phyloP scores from a whole-genome alignment of 2,329 filamentous ascomycete genomes.

The Pezicula rhizophila region DNA sequence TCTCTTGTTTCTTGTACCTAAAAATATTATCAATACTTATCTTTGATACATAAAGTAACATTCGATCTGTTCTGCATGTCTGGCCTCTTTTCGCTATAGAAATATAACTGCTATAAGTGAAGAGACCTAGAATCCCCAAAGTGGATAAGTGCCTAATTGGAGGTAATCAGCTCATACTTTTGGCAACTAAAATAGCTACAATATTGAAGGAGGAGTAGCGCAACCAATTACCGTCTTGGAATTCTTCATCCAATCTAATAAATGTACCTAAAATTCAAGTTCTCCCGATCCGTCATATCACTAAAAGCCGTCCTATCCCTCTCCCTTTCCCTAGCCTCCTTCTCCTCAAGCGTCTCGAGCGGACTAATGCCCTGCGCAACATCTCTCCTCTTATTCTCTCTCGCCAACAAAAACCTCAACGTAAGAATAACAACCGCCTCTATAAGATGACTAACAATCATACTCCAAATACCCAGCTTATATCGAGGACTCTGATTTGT shows the following conservation, averaged over 20 bases:
- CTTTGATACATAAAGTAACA: too few relatives aligned
- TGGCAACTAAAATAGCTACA: too few relatives aligned
- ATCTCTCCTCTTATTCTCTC: conserved; percentile 34
- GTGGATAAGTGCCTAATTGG: too few relatives aligned
- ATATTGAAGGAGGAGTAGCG: too few relatives aligned
- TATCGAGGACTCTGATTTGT: conserved; percentile 39
- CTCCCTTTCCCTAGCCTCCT: conserved; percentile 3
- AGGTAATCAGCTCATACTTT: too few relatives aligned
- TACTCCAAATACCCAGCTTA: conserved; percentile 35
- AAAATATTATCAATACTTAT: too few relatives aligned
- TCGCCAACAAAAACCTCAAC: conserved; percentile 32
- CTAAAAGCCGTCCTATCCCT: conserved; percentile 30
- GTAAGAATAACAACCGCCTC: conserved; percentile 34
- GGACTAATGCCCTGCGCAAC: conserved; percentile 3
- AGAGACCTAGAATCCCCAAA: too few relatives aligned
- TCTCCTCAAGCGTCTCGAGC: neutral
- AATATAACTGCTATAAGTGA: too few relatives aligned
- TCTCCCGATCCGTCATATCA: conserved; percentile 19
- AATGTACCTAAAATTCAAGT: conserved; percentile 18
- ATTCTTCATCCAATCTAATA: neutral
- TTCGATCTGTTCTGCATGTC: too few relatives aligned
- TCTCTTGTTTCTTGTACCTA: too few relatives aligned
- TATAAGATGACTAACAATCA: conserved; percentile 35
- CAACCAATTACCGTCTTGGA: too few relatives aligned
- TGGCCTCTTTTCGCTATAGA: too few relatives aligned